Conservation (phyloP, 2,329 filamentous ascomycete genomes). For the Colletotrichum tropicicola region DNA sequence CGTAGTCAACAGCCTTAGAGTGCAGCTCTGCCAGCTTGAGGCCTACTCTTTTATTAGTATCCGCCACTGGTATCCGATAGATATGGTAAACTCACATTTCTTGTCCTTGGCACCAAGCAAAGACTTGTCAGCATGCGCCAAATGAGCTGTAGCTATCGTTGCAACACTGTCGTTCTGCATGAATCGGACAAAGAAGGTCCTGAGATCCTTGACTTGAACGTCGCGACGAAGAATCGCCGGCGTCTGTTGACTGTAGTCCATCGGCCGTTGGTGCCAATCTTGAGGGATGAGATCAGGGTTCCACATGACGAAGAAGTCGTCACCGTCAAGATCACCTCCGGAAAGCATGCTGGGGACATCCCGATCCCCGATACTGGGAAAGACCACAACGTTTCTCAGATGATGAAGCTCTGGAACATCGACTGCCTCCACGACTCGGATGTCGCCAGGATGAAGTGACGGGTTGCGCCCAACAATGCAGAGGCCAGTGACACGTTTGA, state of each 20-base stretch:
- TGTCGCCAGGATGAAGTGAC: constrained; percentile 91
- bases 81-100: constrained; percentile 64
- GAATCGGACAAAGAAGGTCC: constrained; percentile 87
- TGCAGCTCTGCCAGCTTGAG: constrained; percentile 81
- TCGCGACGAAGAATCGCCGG: constrained; percentile 65
- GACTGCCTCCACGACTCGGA: constrained; percentile 87
- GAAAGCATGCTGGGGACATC: constrained; percentile 95
- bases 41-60: constrained; percentile 46
- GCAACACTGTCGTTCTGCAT: constrained; percentile 90
- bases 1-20: constrained; percentile 92
- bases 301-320: constrained; percentile 97
- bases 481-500: constrained; percentile 75
- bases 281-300: constrained; percentile 76
- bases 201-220: constrained; percentile 78
- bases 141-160: constrained; percentile 82
- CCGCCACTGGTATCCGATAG: not conserved
- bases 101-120: constrained; percentile 70
- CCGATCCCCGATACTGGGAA: constrained; percentile 83
- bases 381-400: constrained; percentile 85
- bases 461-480: constrained; percentile 93
- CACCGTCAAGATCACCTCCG: constrained; percentile 93
- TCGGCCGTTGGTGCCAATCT: constrained; percentile 77
- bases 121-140: constrained; percentile 77
- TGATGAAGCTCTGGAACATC: constrained; percentile 78
- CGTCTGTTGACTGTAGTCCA: constrained; percentile 75